Conservation (phyloP, 2,329 filamentous ascomycete species). For the Bimuria novae-zelandiae region DNA sequence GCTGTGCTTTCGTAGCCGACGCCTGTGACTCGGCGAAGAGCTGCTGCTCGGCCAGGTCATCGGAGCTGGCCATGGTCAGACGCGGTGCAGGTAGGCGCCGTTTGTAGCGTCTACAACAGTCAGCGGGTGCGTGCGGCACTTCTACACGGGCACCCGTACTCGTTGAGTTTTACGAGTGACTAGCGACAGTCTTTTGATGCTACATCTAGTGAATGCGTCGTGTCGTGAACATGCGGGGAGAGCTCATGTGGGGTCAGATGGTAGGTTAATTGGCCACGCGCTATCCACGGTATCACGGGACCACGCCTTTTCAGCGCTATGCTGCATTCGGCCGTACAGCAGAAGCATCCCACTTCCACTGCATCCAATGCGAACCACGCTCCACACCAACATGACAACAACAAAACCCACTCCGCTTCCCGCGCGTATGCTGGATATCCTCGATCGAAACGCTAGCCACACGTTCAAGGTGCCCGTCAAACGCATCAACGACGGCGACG, state of each 20-base stretch:
- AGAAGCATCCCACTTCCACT: constrained; percentile 1
- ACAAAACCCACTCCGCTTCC: constrained; percentile 14
- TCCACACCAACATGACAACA: constrained; percentile 26
- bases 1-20: constrained; percentile 8
- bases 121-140: too few species aligned
- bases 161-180: too few species aligned
- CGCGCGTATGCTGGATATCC: constrained; percentile 25
- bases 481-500: constrained; percentile 80
- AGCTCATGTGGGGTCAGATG: background rate
- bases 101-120: background rate
- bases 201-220: too few species aligned
- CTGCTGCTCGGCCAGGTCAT: constrained; percentile 29
- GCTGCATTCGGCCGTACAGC: constrained; percentile 11
- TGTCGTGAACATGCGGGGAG: background rate
- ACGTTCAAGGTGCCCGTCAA: constrained; percentile 73
- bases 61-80: constrained; percentile 1
- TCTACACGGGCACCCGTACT: too few species aligned
- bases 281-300: too few species aligned
- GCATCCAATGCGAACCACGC: constrained; percentile 7
- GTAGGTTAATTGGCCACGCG: constrained; percentile 12
- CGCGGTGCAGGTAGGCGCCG: background rate
- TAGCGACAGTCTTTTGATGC: too few species aligned
- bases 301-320: too few species aligned
- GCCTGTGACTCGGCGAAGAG: constrained; percentile 25
- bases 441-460: constrained; percentile 28